Evolutionary conservation across 208 protist genomes (phyloP).

Genomic region (Leptomonas pyrrhocoris): DNA sequence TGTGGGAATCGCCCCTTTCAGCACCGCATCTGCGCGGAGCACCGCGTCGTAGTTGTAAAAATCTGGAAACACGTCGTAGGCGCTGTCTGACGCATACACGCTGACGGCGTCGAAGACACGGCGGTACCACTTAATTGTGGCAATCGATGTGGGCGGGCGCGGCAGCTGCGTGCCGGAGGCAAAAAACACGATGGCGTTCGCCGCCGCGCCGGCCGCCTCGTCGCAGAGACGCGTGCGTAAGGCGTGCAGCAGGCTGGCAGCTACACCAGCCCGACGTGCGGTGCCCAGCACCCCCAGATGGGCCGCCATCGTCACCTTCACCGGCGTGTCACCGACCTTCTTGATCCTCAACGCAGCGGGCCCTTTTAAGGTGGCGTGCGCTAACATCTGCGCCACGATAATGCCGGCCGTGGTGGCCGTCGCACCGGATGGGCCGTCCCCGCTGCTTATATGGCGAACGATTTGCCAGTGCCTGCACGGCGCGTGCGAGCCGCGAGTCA

Average conservation of each 20-base stretch:
- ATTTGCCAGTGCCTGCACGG: constrained; percentile 32
- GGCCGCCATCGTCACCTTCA: constrained; percentile 30
- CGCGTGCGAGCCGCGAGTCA: constrained; percentile 16
- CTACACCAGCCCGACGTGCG: constrained; percentile 31
- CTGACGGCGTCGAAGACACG: constrained; percentile 47
- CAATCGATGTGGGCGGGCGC: constrained; percentile 41
- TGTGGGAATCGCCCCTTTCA: constrained; percentile 62
- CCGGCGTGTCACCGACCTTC: neutral
- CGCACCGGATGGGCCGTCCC: neutral
- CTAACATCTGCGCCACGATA: constrained; percentile 26
- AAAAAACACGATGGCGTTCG: constrained; percentile 48
- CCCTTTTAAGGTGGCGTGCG: constrained; percentile 21
- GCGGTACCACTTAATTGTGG: constrained; percentile 78
- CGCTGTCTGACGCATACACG: constrained; percentile 38
- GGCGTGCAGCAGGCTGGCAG: constrained; percentile 40
- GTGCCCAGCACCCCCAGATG: constrained; percentile 43
- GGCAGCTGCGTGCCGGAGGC: constrained; percentile 41
- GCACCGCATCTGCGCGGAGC: constrained; percentile 65
- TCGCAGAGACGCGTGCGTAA: constrained; percentile 13
- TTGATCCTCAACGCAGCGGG: constrained; percentile 19
- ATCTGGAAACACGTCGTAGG: constrained; percentile 69
- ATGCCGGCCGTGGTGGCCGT: constrained; percentile 23
- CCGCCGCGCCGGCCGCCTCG: constrained; percentile 12
- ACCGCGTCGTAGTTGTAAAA: constrained; percentile 74
- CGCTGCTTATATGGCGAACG: constrained; percentile 9